phyloP scores from a whole-genome alignment of 1,284 basidiomycete genomes.

The Microbotryomycetes sp. region DNA sequence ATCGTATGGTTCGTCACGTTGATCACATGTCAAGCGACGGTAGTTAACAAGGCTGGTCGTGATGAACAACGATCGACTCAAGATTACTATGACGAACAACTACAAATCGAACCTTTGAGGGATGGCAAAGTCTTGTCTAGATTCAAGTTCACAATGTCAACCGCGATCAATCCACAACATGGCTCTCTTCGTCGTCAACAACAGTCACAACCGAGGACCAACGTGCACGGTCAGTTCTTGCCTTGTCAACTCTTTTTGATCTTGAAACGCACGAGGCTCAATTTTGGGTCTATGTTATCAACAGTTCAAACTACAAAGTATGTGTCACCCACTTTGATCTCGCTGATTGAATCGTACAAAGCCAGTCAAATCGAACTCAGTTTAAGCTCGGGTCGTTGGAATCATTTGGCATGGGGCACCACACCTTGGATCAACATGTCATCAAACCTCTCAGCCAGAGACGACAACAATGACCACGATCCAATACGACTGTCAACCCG shows the following conservation, averaged over 20 bases:
- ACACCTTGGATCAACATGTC: conserved; percentile 44
- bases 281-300: not conserved
- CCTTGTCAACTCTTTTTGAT: no score
- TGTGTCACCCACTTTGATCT: conserved; percentile 76
- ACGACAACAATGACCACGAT: conserved; percentile 12
- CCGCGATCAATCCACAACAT: no score
- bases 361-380: conserved; percentile 84
- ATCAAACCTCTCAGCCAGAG: conserved; percentile 4
- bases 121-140: not conserved
- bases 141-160: not conserved
- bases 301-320: conserved; percentile 71
- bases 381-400: conserved; percentile 85
- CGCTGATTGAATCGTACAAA: conserved; percentile 74
- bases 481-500: no score
- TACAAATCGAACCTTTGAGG: not conserved
- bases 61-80: no score
- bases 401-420: conserved; percentile 75
- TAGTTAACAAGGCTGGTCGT: not conserved
- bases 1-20: no score
- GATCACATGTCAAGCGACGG: no score
- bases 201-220: not conserved
- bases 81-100: not conserved
- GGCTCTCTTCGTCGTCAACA: conserved; percentile 4
- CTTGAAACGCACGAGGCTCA: no score
- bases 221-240: conserved; percentile 5